Percentiles rank a stretch among this genome's conserved stretches.
Evolutionary conservation across 148 eudicot species (phyloP).

Genomic region (Rhododendron molle): DNA sequence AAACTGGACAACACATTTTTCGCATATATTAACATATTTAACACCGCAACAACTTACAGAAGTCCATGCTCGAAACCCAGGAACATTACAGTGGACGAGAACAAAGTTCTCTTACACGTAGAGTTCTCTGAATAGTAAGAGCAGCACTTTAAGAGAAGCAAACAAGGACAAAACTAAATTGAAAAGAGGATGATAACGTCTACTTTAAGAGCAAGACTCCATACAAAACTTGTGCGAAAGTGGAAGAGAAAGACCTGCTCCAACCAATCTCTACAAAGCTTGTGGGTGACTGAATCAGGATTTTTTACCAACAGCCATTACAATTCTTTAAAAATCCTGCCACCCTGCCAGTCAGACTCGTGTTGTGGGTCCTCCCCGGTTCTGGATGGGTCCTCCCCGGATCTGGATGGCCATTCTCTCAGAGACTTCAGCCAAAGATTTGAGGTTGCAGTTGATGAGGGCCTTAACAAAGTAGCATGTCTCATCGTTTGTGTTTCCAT

Average conservation of each 20-base stretch:
- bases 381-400: conserved; percentile 26
- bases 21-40: not conserved
- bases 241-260: not conserved
- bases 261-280: conserved; percentile 1
- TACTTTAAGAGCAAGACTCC: not conserved
- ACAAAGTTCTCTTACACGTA: not conserved
- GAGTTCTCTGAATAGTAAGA: not conserved
- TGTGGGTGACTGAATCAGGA: not conserved
- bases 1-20: not conserved
- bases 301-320: not conserved
- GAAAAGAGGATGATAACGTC: not conserved
- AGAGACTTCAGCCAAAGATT: conserved; percentile 64
- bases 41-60: not conserved
- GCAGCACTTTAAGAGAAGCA: not conserved
- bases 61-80: not conserved
- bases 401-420: conserved; percentile 60
- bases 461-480: conserved; percentile 70
- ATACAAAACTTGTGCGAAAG: conserved; percentile 14
- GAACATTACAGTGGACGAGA: conserved; percentile 1
- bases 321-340: not conserved
- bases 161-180: not conserved
- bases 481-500: conserved; percentile 66
- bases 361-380: not conserved
- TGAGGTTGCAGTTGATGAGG: conserved; percentile 65
- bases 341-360: not conserved